Percentiles rank a stretch among this genome's conserved stretches.
Conservation (phyloP, 2,329 filamentous ascomycete species). For the Xylaria sp. region DNA sequence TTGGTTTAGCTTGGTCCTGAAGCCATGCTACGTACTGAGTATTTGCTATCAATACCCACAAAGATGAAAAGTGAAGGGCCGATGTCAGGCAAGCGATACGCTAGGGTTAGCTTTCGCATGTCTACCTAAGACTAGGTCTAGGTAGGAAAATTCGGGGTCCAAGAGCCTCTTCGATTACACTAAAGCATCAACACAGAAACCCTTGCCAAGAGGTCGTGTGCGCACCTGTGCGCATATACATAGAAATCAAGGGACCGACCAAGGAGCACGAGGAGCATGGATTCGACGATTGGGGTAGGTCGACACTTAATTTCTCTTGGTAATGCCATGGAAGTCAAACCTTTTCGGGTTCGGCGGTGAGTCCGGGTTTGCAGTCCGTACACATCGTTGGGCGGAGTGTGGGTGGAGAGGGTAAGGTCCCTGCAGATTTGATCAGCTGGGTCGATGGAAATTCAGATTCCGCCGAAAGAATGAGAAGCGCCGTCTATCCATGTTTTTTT, state of each 20-base stretch:
- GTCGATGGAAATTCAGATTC: conserved; percentile 10
- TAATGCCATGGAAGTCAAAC: conserved; percentile 1
- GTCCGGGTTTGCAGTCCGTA: conserved; percentile 22
- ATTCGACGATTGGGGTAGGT: conserved; percentile 20
- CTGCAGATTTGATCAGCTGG: conserved; percentile 33
- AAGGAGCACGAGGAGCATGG: not conserved
- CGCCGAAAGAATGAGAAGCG: conserved; percentile 2
- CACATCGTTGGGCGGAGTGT: conserved; percentile 7
- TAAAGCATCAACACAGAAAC: conserved; percentile 1
- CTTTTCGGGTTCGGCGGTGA: conserved; percentile 29
- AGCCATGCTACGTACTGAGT: not conserved
- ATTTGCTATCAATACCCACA: not conserved
- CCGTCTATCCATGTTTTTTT: not conserved
- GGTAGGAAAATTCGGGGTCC: conserved; percentile 8
- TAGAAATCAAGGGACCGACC: not conserved
- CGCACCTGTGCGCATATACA: not conserved
- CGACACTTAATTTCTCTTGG: not conserved
- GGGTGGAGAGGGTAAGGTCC: conserved; percentile 29
- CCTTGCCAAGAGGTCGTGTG: conserved; percentile 20
- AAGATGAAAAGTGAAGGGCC: not conserved
- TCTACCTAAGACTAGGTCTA: too few relatives aligned
- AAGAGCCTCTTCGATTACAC: conserved; percentile 9
- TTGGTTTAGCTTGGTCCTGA: not conserved
- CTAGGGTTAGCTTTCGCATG: not conserved
- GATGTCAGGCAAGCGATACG: conserved; percentile 9